Base-by-base conservation (phyloP, 2,329 filamentous ascomycete genomes). In the Stachybotrys echinatus region DNA sequence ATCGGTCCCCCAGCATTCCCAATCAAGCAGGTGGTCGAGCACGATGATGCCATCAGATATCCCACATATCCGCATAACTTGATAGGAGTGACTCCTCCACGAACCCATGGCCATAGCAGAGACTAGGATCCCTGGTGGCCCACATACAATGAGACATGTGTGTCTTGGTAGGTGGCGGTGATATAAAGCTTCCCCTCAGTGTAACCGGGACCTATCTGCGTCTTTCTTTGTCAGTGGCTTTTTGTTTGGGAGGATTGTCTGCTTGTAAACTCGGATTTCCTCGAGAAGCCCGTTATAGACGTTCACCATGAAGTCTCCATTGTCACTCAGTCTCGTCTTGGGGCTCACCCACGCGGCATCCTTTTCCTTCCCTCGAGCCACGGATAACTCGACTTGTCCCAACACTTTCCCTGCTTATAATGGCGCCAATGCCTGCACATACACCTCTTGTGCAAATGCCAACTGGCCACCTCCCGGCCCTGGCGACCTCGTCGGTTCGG, bases 391-490 rank as follows among this genome's bases (percentile, higher is more conserved):
- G 12, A 45, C 42, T 17, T 45, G 42, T 14, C 10, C 40, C 23
- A 38, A 6, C 7, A 23, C 18, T 21, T 52, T 55, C 20, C 52
- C 54, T 21, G 43, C 45, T 17, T 22, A 23, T 8, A 43, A 49
- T 12, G 52, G 40, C n/a, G 37, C 42, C 18, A 46, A 47, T 34
- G 45, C 50, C 37, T 21, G 40, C 21, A 50, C 48, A 14, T 52
- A 54, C 45, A 46, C 49, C 22, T 54, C 55, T 3, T 61, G 56
- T 34, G 53, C 54, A 14, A 54, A 56, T 45, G 55, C 58, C 34
- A 59, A 55, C 45, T 61, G 59, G 59, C 54, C 54, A 8, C 54
- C 54, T 19, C 48, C 58, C 42, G 47, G 52, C 34, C 31, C 50
- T 40, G 43, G 52, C 8, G 39, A 49, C 17, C 45, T 50, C 4